Evolutionary conservation across 768 basidiomycete genomes (phyloP), one percentile per base, ranked within the genome.

Genomic region (Lactifluus volemus): DNA sequence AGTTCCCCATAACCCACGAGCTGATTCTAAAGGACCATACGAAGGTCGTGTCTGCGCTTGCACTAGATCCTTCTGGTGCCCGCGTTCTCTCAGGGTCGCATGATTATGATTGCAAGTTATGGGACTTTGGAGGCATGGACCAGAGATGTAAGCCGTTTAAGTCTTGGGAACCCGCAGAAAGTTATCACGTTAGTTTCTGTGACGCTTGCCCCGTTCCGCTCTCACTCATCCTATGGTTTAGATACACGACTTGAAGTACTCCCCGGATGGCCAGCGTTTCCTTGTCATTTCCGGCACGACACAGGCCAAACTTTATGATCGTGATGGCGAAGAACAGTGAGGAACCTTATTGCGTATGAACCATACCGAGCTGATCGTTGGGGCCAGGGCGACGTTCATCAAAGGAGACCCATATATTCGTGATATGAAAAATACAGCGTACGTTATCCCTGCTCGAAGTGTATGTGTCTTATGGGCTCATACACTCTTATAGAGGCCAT

Each of bases 121-220:
- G 96, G 95, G 97, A 99, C 74, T 98, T 98, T 73, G 96, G 96
- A 67, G 97, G 97, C 15, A 99, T 99, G 97, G 89, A 91, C 69
- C 77, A 79, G 63, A 77, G 84, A 65, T 85, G 87, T 73, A 92
- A 92, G 73, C 95, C 97, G 15, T 98, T 99, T 82, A 90, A 95
- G 76, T 90, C 84, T 66, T 98, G 90, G 85, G 97, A 99, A 71
- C 90, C 94, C 63, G 86, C 89, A 61, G 93, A 91, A 64, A 91
- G 86, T 68, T 97, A 97, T 73, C 86, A 95, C 74, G 93, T 95
- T 65, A 41, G 76, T 71, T 58, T 59, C 73, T 71, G 61, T 25
- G n/a, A 14, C 34, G 6, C 39, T 49, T 54, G 44, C 42, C 32
- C 12, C 61, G 42, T 47, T 12, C 59, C 53, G 32, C 60, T 65